These are phyloP conservation scores for Fusarium buharicum DNA, from an alignment of 2,329 filamentous ascomycete genomes.

Conservation along the genomic window DNA sequence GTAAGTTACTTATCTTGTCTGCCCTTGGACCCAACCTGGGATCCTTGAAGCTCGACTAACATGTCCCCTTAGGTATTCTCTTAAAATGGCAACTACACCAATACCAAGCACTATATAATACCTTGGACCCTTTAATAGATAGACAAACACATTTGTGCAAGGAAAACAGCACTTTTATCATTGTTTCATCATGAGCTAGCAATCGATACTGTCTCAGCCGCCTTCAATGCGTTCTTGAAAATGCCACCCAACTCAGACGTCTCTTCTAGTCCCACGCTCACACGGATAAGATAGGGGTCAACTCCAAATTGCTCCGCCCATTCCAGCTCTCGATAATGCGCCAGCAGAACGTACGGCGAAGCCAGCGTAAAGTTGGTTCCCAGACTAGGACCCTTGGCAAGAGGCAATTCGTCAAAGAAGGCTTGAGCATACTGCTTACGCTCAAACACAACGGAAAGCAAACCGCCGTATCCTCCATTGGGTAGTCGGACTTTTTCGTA, in stretches of 20 bases:
- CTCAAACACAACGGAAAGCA: constrained; percentile 86
- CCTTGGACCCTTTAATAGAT: neutral
- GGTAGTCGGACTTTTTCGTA: constrained; percentile 83
- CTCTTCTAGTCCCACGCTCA: constrained; percentile 92
- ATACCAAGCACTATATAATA: neutral
- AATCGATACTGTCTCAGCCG: constrained; percentile 53
- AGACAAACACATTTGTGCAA: constrained; percentile 14
- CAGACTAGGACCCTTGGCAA: constrained; percentile 91
- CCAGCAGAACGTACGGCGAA: constrained; percentile 89
- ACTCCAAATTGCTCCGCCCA: constrained; percentile 89
- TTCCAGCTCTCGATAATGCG: constrained; percentile 91
- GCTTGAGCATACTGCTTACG: constrained; percentile 74
- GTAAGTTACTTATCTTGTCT: constrained; percentile 14
- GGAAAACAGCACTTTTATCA: constrained; percentile 5
- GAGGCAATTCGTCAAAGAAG: constrained; percentile 88
- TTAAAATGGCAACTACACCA: neutral
- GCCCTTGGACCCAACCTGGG: neutral
- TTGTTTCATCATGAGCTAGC: constrained; percentile 8
- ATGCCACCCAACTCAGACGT: constrained; percentile 69
- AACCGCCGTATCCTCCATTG: constrained; percentile 85
- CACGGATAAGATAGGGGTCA: constrained; percentile 79
- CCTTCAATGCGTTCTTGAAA: constrained; percentile 76
- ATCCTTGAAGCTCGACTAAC: constrained; percentile 12
- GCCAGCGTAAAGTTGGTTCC: constrained; percentile 97
- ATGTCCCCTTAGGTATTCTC: neutral